Evolutionary conservation across 208 protist genomes (phyloP).

Genomic region (Acanthamoeba triangularis): DNA sequence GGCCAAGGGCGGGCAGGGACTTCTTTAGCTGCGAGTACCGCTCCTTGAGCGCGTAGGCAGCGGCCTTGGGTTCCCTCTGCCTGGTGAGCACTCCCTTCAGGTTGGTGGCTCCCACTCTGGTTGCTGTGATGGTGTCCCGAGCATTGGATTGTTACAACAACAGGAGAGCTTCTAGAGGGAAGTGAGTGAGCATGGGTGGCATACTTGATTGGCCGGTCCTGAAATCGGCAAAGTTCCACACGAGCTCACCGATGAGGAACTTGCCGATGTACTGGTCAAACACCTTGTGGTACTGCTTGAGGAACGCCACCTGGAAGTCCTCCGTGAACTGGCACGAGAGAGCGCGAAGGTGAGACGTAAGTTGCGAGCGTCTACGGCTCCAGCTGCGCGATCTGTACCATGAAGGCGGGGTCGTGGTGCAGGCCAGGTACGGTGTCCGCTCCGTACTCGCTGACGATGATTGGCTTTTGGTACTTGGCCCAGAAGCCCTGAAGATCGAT

Average conservation of each 20-base stretch:
- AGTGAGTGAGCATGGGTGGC: not conserved
- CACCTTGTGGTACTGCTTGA: conserved; percentile 30
- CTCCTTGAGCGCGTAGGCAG: conserved; percentile 35
- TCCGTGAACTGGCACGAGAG: conserved; percentile 43
- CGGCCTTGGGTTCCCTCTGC: conserved; percentile 6
- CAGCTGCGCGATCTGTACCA: not conserved
- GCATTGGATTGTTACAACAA: no score
- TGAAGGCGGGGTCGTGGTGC: conserved; percentile 33
- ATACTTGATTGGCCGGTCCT: conserved; percentile 12
- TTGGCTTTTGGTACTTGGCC: conserved; percentile 19
- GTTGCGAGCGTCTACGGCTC: not conserved
- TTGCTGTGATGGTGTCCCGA: not conserved
- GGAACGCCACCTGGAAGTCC: conserved; percentile 27
- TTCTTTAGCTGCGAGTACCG: conserved; percentile 3
- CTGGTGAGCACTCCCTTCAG: conserved; percentile 8
- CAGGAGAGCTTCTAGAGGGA: no score
- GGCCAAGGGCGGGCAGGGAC: not conserved
- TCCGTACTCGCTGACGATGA: conserved; percentile 33
- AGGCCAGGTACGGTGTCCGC: conserved; percentile 31
- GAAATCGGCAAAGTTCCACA: conserved; percentile 51
- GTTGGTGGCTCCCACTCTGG: conserved; percentile 16
- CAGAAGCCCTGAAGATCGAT: conserved; percentile 1
- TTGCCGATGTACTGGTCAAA: conserved; percentile 44
- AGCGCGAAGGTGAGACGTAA: not conserved
- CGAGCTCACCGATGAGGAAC: conserved; percentile 50